These are phyloP conservation scores for Fusarium haematococcum DNA, from an alignment of 2,329 filamentous ascomycete genomes.

Conservation along the genomic window DNA sequence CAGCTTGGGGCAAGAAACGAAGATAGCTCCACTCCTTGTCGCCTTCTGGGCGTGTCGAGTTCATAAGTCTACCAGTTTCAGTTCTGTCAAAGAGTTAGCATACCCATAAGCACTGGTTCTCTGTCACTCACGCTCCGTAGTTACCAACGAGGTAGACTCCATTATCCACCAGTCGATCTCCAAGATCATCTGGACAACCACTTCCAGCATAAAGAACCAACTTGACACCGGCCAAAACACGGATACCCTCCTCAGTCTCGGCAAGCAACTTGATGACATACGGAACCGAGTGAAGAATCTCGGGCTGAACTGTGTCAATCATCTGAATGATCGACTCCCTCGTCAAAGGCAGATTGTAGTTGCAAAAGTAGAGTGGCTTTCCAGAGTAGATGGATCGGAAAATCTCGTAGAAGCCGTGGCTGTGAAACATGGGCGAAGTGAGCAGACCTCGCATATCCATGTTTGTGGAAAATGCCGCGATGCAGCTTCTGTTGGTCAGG, in stretches of 20 bases:
- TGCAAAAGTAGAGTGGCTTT: conserved; percentile 65
- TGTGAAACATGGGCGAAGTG: conserved; percentile 70
- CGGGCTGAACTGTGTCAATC: conserved; percentile 51
- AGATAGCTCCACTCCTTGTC: conserved; percentile 49
- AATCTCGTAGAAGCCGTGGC: conserved; percentile 67
- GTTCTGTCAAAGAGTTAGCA: conserved; percentile 28
- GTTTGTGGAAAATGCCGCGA: conserved; percentile 59
- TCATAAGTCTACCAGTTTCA: conserved; percentile 45
- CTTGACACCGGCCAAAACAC: conserved; percentile 58
- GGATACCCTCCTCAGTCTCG: conserved; percentile 67
- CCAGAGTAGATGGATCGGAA: conserved; percentile 64
- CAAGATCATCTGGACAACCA: conserved; percentile 69
- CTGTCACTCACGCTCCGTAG: conserved; percentile 64
- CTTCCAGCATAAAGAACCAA: conserved; percentile 69
- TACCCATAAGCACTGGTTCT: fast-evolving
- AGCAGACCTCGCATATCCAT: conserved; percentile 61
- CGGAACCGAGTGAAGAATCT: conserved; percentile 71
- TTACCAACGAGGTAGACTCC: conserved; percentile 68
- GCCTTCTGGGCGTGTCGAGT: conserved; percentile 37
- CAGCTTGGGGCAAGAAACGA: conserved; percentile 45
- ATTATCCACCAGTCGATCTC: conserved; percentile 62
- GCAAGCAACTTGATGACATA: conserved; percentile 73
- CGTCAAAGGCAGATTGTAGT: conserved; percentile 66
- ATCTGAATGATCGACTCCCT: conserved; percentile 58
- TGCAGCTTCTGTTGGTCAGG: conserved; percentile 63